phyloP scores from a whole-genome alignment of 2,329 filamentous ascomycete species.

The Trichoderma afroharzianum region DNA sequence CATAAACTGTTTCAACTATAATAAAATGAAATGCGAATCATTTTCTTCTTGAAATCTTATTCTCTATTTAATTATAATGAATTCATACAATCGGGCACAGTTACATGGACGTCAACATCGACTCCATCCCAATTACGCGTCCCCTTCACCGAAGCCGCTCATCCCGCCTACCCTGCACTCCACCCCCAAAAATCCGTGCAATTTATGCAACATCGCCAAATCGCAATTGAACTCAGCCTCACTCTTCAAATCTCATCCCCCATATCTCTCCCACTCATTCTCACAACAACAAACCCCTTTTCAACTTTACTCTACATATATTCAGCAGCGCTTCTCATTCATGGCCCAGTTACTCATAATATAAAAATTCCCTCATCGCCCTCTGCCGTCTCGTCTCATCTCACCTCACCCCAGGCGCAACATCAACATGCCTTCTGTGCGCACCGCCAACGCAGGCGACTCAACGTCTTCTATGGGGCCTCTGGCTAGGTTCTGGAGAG shows the following conservation, averaged over 20 bases:
- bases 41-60: background rate
- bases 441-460: constrained; percentile 21
- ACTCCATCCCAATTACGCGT: background rate
- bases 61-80: background rate
- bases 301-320: background rate
- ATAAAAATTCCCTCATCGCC: background rate
- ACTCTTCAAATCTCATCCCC: background rate
- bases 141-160: background rate
- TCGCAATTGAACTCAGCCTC: background rate
- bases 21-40: background rate
- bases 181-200: background rate
- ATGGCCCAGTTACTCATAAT: background rate
- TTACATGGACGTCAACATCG: background rate
- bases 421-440: constrained; percentile 29
- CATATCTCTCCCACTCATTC: background rate
- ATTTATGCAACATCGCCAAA: background rate
- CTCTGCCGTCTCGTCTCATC: background rate
- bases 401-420: background rate
- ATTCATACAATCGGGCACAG: background rate
- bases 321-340: background rate
- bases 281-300: background rate
- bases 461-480: constrained; percentile 25
- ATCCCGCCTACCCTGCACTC: constrained; percentile 2
- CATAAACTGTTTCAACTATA: background rate
- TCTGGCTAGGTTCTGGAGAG: constrained; percentile 47